These are phyloP conservation scores for Sporothrix phasma DNA, from an alignment of 2,329 filamentous ascomycete species.

Conservation along the genomic window DNA sequence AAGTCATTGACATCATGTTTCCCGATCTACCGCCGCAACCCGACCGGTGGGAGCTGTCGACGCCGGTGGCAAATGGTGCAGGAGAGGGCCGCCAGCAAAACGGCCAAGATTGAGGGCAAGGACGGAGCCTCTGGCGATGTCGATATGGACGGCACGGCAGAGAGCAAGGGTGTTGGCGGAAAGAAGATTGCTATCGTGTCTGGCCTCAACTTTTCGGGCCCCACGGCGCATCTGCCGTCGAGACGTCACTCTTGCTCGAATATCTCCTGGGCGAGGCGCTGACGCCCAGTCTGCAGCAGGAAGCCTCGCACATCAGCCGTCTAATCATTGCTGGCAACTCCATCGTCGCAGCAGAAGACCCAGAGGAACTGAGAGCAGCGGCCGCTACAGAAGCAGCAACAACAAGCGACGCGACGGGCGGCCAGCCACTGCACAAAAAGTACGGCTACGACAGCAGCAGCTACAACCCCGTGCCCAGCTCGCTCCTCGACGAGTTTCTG, in stretches of 20 bases:
- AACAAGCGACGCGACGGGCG: conserved; percentile 24
- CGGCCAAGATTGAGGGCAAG: conserved; percentile 31
- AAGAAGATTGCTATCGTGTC: conserved; percentile 75
- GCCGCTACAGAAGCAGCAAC: not conserved
- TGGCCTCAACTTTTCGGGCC: conserved; percentile 72
- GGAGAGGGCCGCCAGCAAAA: conserved; percentile 24
- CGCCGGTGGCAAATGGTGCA: conserved; percentile 30
- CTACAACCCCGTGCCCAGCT: conserved; percentile 80
- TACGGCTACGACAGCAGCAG: conserved; percentile 87
- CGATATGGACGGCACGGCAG: conserved; percentile 33
- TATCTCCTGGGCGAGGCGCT: conserved; percentile 78
- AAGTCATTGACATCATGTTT: conserved; percentile 81
- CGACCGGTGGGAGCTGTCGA: conserved; percentile 63
- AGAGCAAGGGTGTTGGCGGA: conserved; percentile 27
- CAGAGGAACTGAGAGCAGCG: conserved; percentile 14
- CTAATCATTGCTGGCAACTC: conserved; percentile 91
- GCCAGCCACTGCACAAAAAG: conserved; percentile 48
- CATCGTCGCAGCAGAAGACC: conserved; percentile 39
- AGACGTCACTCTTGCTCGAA: conserved; percentile 70
- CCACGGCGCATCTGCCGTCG: conserved; percentile 59
- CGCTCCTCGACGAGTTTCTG: conserved; percentile 75
- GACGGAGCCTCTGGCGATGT: conserved; percentile 43
- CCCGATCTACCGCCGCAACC: conserved; percentile 79
- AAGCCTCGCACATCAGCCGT: conserved; percentile 61
- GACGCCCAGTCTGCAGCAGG: conserved; percentile 47